Evolutionary conservation across 2,329 filamentous ascomycete species (phyloP), one percentile per base, ranked within the genome.

Genomic region (Fusarium marasasianum): DNA sequence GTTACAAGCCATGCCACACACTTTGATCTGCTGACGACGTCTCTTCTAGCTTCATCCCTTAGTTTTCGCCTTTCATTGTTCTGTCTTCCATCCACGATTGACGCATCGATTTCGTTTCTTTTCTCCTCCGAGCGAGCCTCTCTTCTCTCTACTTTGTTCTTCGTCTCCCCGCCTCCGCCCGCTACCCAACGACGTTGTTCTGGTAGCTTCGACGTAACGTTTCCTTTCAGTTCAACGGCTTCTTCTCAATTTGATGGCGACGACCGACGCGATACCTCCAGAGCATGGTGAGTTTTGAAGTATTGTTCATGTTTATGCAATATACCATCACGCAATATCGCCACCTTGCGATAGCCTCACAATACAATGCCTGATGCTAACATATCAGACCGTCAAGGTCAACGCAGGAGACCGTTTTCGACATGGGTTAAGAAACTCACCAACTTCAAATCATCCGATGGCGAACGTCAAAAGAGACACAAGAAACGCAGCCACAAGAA

Each of bases 381-480:
- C 78, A 55, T 80, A 72, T 77, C 83, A 95, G 93, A 95, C 82
- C 90, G 91, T 76, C 87, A 88, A 75, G 76, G 84, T 79, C 89
- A 89, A 77, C 93, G 94, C 75, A 92, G 95, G 77, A 91, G 94
- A 73, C 96, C 95, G 31, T 98, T 98, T 81, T 90, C 95, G 53
- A 94, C 92, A 76, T 97, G 96, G 93, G 94, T 99, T 87, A 97
- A 95, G 87, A 95, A 95, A 80, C 90, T 98, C 65, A 92, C 95
- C 71, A 96, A 92, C 81, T 92, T 98, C 84, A 98, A 97, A 83
- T 87, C 86, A 9, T 93, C 91, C 38, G 90, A 89, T 72, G 87
- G 90, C 69, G 87, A 87, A 47, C 76, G 83, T 78, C 66, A 82
- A 80, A 78, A 83, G 80, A 72, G 82, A 78, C 68, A 86, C 58